Evolutionary conservation across 495 filamentous ascomycete genomes (phyloP), one percentile per base, ranked within the genome.

Genomic region (Clohesyomyces aquaticus): DNA sequence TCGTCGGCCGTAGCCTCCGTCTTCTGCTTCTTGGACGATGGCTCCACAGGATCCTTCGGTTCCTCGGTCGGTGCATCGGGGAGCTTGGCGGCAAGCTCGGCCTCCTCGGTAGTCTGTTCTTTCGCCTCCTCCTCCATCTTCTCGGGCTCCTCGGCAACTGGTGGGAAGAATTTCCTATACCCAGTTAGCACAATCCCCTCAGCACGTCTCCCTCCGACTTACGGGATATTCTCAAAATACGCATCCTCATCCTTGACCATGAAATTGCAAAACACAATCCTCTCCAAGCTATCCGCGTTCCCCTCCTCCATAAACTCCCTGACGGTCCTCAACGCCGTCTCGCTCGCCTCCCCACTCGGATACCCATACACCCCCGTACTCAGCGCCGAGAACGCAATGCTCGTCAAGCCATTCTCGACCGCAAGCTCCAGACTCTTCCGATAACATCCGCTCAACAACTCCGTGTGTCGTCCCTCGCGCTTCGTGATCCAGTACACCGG

Each of bases 351-450:
- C 1, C 69, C 60, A 69, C 84, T 88, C 3, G 93, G 93, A 72
- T 95, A 98, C 6, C 91, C 91, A 72, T 96, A 98, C 0, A 96
- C 72, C 1, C 94, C 94, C 10, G 93, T 96, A 67, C 91, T 94
- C 51, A 98, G 76, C 32, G 85, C 87, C 23, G 83, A 81, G 69
- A 98, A 98, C 0, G 91, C 94, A 56, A 98, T 83, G 51, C 82
- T 88, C 69, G 80, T 83, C 66, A 87, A 81, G 0, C 78, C 77
- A 56, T 87, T 79, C 41, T 86, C 79, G 0, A 85, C 85, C 2
- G 91, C 91, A 18, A 92, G 72, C 70, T 91, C 77, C 58, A 98
- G 73, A 63, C 86, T 87, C n/a, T 76, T 83, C 12, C 79, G 78
- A 72, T 98, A 98, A 76, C 91, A 96, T 14, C 83, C 76, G 51